phyloP scores from a whole-genome alignment of 2,329 filamentous ascomycete species.

The Exophiala phaeomuriformis region DNA sequence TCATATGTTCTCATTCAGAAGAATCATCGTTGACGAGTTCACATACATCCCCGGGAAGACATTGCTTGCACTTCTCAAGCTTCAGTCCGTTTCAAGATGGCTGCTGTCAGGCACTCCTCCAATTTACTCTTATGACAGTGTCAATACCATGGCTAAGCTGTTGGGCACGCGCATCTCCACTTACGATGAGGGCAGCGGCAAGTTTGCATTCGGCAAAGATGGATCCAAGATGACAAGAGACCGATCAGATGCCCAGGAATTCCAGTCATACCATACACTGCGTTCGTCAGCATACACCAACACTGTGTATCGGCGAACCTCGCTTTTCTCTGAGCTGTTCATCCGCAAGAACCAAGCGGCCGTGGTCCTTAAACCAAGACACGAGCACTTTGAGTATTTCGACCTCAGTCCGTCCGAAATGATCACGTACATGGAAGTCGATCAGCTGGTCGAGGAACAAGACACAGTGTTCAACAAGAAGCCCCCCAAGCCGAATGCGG shows the following conservation, averaged over 20 bases:
- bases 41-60: slow-evolving; percentile 47
- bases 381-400: not conserved
- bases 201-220: slow-evolving; percentile 39
- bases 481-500: not conserved
- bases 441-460: slow-evolving; percentile 4
- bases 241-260: slow-evolving; percentile 48
- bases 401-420: slow-evolving; percentile 6
- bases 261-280: slow-evolving; percentile 46
- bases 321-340: slow-evolving; percentile 18
- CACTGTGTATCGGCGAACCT: slow-evolving; percentile 10
- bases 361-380: not conserved
- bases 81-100: slow-evolving; percentile 51
- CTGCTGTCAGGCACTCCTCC: slow-evolving; percentile 57
- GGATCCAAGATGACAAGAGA: slow-evolving; percentile 38
- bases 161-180: slow-evolving; percentile 45
- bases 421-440: slow-evolving; percentile 8
- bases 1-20: slow-evolving; percentile 55
- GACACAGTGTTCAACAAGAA: slow-evolving; percentile 3
- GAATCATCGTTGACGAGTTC: slow-evolving; percentile 59
- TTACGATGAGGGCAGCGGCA: slow-evolving; percentile 42
- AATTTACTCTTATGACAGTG: slow-evolving; percentile 50
- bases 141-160: slow-evolving; percentile 53
- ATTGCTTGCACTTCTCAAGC: slow-evolving; percentile 38
- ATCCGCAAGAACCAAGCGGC: slow-evolving; percentile 15
- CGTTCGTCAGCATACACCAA: slow-evolving; percentile 37